Percentiles rank a stretch among this genome's conserved stretches.
These are phyloP conservation scores for Microdochium paspali DNA, from an alignment of 2,329 filamentous ascomycete genomes.

Conservation along the genomic window DNA sequence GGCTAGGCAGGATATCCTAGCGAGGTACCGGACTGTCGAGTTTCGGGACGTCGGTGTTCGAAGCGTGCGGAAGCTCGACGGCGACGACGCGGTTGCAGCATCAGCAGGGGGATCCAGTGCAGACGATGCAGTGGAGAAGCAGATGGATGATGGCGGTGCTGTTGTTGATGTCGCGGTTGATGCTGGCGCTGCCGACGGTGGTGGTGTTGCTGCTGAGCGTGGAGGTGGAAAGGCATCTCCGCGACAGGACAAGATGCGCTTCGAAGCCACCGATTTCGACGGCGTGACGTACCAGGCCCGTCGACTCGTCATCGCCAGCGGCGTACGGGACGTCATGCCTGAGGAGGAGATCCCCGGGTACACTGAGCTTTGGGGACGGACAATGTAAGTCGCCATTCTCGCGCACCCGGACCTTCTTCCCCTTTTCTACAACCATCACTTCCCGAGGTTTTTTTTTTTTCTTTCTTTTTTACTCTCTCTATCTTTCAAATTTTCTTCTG, in stretches of 20 bases:
- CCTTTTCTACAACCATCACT: no score
- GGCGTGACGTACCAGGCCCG: constrained; percentile 32
- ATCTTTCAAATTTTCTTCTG: neutral
- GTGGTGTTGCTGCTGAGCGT: no score
- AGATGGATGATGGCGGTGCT: neutral
- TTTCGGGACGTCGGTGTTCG: constrained; percentile 10
- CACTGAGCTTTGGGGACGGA: constrained; percentile 40
- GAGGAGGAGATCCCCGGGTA: constrained; percentile 38
- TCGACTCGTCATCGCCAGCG: constrained; percentile 42
- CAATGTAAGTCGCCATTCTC: constrained; percentile 31
- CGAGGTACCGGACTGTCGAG: constrained; percentile 9
- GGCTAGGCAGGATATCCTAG: constrained; percentile 7
- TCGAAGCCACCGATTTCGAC: constrained; percentile 24
- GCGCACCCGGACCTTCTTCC: no score
- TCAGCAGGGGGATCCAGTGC: constrained; percentile 35
- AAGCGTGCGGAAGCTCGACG: constrained; percentile 7
- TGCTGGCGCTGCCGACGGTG: neutral
- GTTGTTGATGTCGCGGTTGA: neutral
- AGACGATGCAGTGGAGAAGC: constrained; percentile 9
- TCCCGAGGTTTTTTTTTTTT: no score
- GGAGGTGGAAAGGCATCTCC: constrained; percentile 10
- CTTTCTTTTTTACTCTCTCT: no score
- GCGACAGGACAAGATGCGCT: constrained; percentile 13
- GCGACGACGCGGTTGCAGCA: constrained; percentile 2
- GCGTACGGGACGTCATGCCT: constrained; percentile 39